Conservation (phyloP, 768 basidiomycete genomes). For the Termitomyces sp. region DNA sequence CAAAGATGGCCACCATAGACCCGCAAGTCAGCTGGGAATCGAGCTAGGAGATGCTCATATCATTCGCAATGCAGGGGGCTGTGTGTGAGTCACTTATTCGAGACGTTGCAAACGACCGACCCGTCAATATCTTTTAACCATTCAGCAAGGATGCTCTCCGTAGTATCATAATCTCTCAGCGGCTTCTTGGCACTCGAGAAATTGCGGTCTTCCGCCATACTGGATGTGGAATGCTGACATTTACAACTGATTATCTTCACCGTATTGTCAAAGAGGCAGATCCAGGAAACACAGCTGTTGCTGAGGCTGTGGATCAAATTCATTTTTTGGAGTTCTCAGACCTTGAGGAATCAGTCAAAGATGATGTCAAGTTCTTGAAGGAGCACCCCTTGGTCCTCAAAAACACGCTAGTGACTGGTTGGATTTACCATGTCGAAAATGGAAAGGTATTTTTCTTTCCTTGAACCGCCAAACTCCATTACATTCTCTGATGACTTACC, state of each 20-base stretch:
- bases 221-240: slow-evolving; percentile 68
- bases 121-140: neutral
- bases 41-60: slow-evolving; percentile 66
- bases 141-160: slow-evolving; percentile 57
- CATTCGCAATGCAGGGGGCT: slow-evolving; percentile 69
- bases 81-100: slow-evolving; percentile 37
- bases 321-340: slow-evolving; percentile 50
- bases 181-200: slow-evolving; percentile 63
- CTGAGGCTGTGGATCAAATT: slow-evolving; percentile 31
- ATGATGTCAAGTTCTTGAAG: slow-evolving; percentile 54
- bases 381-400: slow-evolving; percentile 49
- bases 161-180: slow-evolving; percentile 66
- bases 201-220: slow-evolving; percentile 68
- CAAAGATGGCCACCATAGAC: slow-evolving; percentile 27
- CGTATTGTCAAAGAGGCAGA: neutral
- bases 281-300: slow-evolving; percentile 9
- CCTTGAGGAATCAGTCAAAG: slow-evolving; percentile 48
- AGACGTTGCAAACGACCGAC: neutral
- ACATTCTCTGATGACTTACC: neutral
- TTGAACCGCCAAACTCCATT: neutral
- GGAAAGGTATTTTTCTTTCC: neutral
- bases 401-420: slow-evolving; percentile 52
- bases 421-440: slow-evolving; percentile 30
- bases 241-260: slow-evolving; percentile 27
- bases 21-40: slow-evolving; percentile 52